Evolutionary conservation across 2,329 filamentous ascomycete genomes (phyloP).

Genomic region (Seiridium cupressi): DNA sequence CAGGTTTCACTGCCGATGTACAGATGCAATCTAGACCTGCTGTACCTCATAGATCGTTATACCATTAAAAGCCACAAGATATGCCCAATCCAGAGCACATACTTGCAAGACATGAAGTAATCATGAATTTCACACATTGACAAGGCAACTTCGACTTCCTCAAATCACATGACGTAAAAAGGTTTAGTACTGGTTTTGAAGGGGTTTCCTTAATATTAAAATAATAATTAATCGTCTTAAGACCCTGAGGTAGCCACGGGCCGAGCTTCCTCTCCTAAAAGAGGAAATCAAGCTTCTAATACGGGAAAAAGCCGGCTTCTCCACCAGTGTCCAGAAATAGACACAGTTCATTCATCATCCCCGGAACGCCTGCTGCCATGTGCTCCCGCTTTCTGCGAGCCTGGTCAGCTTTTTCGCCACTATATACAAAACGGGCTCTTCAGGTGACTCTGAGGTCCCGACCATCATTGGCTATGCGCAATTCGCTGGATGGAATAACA

Average conservation of each 20-base stretch:
- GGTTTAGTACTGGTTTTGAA: too few species aligned
- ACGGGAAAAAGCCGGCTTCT: not conserved
- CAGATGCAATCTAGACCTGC: too few species aligned
- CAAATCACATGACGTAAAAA: not conserved
- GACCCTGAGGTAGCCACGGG: not conserved
- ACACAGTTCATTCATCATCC: not conserved
- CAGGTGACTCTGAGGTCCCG: not conserved
- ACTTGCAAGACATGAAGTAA: too few species aligned
- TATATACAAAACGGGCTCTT: not conserved
- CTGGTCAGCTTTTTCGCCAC: not conserved
- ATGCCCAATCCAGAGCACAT: too few species aligned
- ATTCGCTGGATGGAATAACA: too few species aligned
- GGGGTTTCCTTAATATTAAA: not conserved
- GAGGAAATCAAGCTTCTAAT: not conserved
- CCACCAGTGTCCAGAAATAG: not conserved
- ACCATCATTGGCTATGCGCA: too few species aligned
- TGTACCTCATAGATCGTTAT: too few species aligned
- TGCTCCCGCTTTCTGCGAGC: not conserved
- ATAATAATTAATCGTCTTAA: not conserved
- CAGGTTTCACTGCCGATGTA: too few species aligned
- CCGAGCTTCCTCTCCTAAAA: not conserved
- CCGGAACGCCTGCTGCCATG: not conserved
- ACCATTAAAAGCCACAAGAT: too few species aligned
- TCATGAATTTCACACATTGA: too few species aligned
- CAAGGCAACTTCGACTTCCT: not conserved